Evolutionary conservation across 352 stramenopile genomes (phyloP), one percentile per base, ranked within the genome.

Genomic region (Thalassiosira delicatula): DNA sequence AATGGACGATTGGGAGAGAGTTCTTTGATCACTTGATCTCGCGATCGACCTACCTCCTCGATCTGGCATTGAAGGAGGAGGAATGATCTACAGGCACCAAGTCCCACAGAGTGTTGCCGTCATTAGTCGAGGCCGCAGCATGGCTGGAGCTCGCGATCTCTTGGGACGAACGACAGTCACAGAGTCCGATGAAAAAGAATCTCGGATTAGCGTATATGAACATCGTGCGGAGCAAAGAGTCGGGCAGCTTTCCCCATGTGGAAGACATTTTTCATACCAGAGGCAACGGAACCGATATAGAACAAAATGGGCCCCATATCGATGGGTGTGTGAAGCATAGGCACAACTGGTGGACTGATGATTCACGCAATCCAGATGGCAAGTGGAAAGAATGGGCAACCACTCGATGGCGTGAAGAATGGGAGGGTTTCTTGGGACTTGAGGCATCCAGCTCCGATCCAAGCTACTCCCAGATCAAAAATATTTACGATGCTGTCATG

Each of bases 161-260:
- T 65, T 92, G 95, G 73, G 92, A 96, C 57, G n/a, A 89, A 95
- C 63, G 95, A 96, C 79, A 91, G 3, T 25, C 3, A 2, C 32
- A 62, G 51, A 70, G 76, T 19, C 87, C 86, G 0, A 93, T 93
- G 49, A 85, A 96, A 23, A 98, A 98, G 88, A 98, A 98, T 83
- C 79, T 97, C n/a, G 96, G 96, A 23, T 82, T 98, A 1, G 95
- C 93, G 25, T 98, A 98, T 66, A 94, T 97, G 40, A 94, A 98
- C 82, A 96, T 98, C 19, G 92, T 98, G 3, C 72, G 86, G 19
- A 89, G 44, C 62, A 82, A 85, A 40, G 85, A 89, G 44, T 25
- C 1, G 12, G 29, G 44, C 19, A 21, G 11, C 9, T 86, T 84
- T 44, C 82, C 77, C 3, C 32, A 59, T 53, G 23, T 84, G 21